Conservation (phyloP, 164 flowering plant species). For the Paratinospora sagittata region DNA sequence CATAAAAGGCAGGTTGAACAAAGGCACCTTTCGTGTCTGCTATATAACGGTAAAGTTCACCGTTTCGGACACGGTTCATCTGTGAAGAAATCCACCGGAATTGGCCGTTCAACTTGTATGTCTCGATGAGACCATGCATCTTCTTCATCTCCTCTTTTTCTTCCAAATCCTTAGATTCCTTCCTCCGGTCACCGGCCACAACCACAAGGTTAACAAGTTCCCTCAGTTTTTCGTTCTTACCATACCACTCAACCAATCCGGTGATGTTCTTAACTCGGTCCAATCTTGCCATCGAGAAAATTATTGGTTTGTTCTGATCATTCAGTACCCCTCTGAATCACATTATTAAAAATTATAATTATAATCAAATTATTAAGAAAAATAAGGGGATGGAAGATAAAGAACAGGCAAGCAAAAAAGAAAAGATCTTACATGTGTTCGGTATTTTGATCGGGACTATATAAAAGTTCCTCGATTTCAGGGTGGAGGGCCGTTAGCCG, state of each 20-base stretch:
- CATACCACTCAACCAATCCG: conserved; percentile 90
- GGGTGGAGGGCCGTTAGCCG: conserved; percentile 80
- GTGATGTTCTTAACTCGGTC: conserved; percentile 92
- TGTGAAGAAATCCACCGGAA: conserved; percentile 97
- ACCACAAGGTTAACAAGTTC: conserved; percentile 89
- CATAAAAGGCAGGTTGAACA: conserved; percentile 90
- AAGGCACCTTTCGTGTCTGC: conserved; percentile 88
- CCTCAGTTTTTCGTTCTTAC: conserved; percentile 65
- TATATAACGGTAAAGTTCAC: conserved; percentile 86
- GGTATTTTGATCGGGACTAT: conserved; percentile 60
- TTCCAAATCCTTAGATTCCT: conserved; percentile 88
- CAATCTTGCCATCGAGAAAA: conserved; percentile 96
- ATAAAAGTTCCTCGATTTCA: conserved; percentile 92
- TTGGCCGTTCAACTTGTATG: conserved; percentile 79
- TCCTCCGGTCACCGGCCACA: conserved; percentile 88
- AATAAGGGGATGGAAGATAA: background rate
- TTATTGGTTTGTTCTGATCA: conserved; percentile 79
- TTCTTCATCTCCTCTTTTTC: conserved; percentile 87
- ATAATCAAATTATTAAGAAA: background rate
- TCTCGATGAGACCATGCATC: conserved; percentile 69
- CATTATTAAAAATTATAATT: background rate
- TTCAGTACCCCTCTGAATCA: conserved; percentile 61
- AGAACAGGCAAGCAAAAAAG: background rate
- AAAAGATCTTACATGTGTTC: conserved; percentile 75
- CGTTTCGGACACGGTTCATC: conserved; percentile 94